Evolutionary conservation across 305 asterid genomes (phyloP).

Genomic region (Euphrasia arctica): DNA sequence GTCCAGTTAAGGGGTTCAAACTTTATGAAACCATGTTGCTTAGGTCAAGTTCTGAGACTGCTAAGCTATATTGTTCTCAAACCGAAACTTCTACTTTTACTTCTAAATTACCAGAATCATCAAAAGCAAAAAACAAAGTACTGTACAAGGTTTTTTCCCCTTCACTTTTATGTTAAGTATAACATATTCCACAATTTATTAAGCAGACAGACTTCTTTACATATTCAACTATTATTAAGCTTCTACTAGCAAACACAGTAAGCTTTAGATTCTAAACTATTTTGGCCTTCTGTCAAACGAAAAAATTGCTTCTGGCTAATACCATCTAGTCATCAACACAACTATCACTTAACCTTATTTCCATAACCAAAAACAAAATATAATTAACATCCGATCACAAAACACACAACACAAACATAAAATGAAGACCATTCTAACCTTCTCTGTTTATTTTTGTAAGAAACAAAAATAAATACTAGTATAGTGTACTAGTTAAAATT

Average conservation of each 20-base stretch:
- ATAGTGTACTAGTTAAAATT: no score
- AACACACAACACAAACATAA: not conserved
- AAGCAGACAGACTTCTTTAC: not conserved
- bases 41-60: not conserved
- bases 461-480: no score
- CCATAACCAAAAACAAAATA: no score
- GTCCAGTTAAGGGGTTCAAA: not conserved
- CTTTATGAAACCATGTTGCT: conserved; percentile 1
- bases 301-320: not conserved
- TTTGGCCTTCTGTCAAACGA: not conserved
- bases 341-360: no score
- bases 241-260: not conserved
- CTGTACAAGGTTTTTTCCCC: no score
- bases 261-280: not conserved
- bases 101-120: not conserved
- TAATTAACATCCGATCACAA: not conserved
- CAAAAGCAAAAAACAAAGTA: not conserved
- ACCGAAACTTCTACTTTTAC: not conserved
- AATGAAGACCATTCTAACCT: conserved; percentile 20
- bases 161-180: not conserved
- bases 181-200: not conserved
- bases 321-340: no score
- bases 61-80: not conserved
- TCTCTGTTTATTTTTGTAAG: conserved; percentile 41
- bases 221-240: not conserved